Conservation (phyloP, 1,284 basidiomycete species). For the Flammula alnicola region DNA sequence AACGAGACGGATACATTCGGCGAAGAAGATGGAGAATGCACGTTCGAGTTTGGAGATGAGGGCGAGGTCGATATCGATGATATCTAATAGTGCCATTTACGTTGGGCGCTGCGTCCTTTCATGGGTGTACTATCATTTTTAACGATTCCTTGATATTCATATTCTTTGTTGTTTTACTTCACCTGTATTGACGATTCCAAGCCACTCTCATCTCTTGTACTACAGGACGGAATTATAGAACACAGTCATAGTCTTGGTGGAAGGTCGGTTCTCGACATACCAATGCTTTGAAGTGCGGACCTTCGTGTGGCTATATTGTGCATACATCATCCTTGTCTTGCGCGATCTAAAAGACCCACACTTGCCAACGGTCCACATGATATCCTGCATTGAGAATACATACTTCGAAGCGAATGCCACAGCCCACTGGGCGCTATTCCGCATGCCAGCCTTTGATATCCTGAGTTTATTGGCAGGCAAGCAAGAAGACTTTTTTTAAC, state of each 20-base stretch:
- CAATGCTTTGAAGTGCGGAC: slow-evolving; percentile 1
- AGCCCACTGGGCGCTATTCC: too few species aligned
- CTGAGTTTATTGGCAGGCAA: not conserved
- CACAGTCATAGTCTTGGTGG: not conserved
- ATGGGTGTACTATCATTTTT: slow-evolving; percentile 27
- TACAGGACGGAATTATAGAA: slow-evolving; percentile 1
- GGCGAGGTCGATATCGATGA: slow-evolving; percentile 84
- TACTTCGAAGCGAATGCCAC: too few species aligned
- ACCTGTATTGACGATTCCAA: slow-evolving; percentile 16
- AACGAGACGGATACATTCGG: slow-evolving; percentile 96
- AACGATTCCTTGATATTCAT: slow-evolving; percentile 21
- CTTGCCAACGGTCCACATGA: too few species aligned
- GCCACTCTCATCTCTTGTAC: slow-evolving; percentile 4
- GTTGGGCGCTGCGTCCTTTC: slow-evolving; percentile 14
- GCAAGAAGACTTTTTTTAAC: too few species aligned
- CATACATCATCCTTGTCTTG: too few species aligned
- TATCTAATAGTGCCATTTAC: slow-evolving; percentile 50
- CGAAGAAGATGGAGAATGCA: slow-evolving; percentile 88
- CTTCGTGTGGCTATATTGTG: too few species aligned
- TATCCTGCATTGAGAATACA: too few species aligned
- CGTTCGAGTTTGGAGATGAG: slow-evolving; percentile 89
- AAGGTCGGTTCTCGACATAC: not conserved
- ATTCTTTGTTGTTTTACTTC: slow-evolving; percentile 26
- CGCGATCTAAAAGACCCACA: too few species aligned
- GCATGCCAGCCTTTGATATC: not conserved